Evolutionary conservation across 441 rosid genomes (phyloP).

Genomic region (Sinapis alba): DNA sequence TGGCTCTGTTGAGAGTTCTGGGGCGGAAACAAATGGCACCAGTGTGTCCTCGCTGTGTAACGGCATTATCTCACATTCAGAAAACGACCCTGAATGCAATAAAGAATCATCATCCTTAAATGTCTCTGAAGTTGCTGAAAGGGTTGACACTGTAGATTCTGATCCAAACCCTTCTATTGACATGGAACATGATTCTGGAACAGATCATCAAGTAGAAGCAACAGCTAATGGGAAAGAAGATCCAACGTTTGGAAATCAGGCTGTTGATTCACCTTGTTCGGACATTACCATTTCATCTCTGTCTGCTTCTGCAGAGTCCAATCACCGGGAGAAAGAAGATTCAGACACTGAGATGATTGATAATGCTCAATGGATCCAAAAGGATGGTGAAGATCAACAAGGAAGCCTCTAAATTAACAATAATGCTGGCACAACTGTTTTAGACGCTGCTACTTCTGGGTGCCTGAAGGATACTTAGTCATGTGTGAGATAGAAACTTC

Average conservation of each 20-base stretch:
- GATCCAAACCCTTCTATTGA: constrained; percentile 21
- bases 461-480: constrained; percentile 20
- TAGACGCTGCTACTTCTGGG: constrained; percentile 20
- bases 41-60: constrained; percentile 33
- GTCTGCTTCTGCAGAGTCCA: constrained; percentile 12
- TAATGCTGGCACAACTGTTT: constrained; percentile 4
- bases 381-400: constrained; percentile 6
- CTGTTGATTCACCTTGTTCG: not conserved
- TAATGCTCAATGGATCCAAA: constrained; percentile 19
- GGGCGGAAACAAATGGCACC: constrained; percentile 13
- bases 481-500: constrained; percentile 17
- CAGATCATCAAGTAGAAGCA: constrained; percentile 22
- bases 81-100: constrained; percentile 28
- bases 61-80: constrained; percentile 34
- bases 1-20: constrained; percentile 40
- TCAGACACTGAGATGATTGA: constrained; percentile 21
- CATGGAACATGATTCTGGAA: constrained; percentile 15
- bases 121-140: constrained; percentile 1
- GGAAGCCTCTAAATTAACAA: constrained; percentile 34
- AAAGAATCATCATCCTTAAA: constrained; percentile 16
- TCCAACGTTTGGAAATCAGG: not conserved
- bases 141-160: constrained; percentile 20
- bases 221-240: constrained; percentile 23
- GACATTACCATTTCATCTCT: constrained; percentile 18
- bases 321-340: constrained; percentile 18